phyloP scores from a whole-genome alignment of 169 alveolate species.

The Prorocentrum cordatum region DNA sequence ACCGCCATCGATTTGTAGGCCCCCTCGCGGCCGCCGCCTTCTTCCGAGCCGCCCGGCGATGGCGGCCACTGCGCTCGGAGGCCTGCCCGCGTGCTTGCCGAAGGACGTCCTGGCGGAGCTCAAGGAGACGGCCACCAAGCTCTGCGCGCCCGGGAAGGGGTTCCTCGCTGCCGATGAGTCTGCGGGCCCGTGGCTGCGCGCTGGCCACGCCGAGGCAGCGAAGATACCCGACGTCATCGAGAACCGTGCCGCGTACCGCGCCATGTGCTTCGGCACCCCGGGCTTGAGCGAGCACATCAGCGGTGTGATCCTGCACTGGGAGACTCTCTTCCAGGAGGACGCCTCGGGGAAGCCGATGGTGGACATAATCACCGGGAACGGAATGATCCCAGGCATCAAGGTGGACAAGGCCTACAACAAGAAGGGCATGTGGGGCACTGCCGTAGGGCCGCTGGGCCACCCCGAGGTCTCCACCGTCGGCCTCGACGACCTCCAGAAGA shows the following conservation, averaged over 20 bases:
- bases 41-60: too few species aligned
- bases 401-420: conserved; percentile 58
- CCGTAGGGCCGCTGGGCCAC: conserved; percentile 16
- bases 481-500: conserved; percentile 91
- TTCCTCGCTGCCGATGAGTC: conserved; percentile 99
- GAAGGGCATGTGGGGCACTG: conserved; percentile 64
- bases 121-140: too few species aligned
- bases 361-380: conserved; percentile 83
- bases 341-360: conserved; percentile 84
- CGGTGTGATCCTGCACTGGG: conserved; percentile 97
- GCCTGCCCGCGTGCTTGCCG: too few species aligned
- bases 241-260: conserved; percentile 37
- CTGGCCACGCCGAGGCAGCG: conserved; percentile 34
- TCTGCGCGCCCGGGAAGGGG: too few species aligned
- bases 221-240: conserved; percentile 45
- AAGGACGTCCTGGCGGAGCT: too few species aligned
- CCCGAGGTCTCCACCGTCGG: conserved; percentile 32
- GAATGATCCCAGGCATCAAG: conserved; percentile 94
- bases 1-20: too few species aligned
- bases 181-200: conserved; percentile 75
- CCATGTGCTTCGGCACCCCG: conserved; percentile 17
- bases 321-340: conserved; percentile 92
- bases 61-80: too few species aligned
- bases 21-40: too few species aligned
- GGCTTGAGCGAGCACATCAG: conserved; percentile 90